Evolutionary conservation across 2,329 filamentous ascomycete species (phyloP), one percentile per base, ranked within the genome.

Genomic region (Fusarium sp.): DNA sequence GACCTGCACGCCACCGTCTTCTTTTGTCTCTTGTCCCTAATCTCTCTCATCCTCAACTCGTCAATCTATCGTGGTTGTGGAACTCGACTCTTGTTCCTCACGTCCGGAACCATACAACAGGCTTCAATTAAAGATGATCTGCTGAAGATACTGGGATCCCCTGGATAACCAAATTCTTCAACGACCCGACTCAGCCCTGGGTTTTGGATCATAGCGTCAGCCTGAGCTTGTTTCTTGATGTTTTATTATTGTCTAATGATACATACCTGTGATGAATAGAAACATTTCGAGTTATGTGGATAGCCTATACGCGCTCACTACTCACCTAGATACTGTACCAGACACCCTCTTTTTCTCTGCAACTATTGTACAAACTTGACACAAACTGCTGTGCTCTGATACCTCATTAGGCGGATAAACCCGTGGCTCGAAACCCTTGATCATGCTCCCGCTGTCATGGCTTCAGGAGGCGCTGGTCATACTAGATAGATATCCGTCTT

Each of bases 391-490:
- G 45, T 65, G n/a, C 41, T 45, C 46, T 48, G 26, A 49, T 65
- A 42, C 62, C 28, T 26, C 25, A 43, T 65, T 59, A 39, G 62
- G 57, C 31, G 19, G 52, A 41, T 50, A 63, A 52, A 28, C 39
- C 46, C 41, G 41, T 59, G 49, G 58, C 56, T 70, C 63, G 48
- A 44, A 54, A 61, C 48, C 49, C 19, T 63, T 46, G 25, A 46
- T 50, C 58, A 21, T 43, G 45, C 58, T 70, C 58, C 50, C 62
- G 58, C 50, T 54, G 49, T 57, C 58, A 42, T 67, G 43, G 51
- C 57, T 44, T 50, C 34, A 53, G 49, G 59, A 52, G 53, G 64
- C 55, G 57, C 37, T 50, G 41, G 41, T n/a, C 25, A 45, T 57
- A 23, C 28, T 49, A 46, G 16, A 57, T 49, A 46, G 16, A 57